A percentile compares a stretch with the other conserved stretches of the same genome.
phyloP scores from a whole-genome alignment of 2,329 filamentous ascomycete genomes.

The Colletotrichum tamarilloi region DNA sequence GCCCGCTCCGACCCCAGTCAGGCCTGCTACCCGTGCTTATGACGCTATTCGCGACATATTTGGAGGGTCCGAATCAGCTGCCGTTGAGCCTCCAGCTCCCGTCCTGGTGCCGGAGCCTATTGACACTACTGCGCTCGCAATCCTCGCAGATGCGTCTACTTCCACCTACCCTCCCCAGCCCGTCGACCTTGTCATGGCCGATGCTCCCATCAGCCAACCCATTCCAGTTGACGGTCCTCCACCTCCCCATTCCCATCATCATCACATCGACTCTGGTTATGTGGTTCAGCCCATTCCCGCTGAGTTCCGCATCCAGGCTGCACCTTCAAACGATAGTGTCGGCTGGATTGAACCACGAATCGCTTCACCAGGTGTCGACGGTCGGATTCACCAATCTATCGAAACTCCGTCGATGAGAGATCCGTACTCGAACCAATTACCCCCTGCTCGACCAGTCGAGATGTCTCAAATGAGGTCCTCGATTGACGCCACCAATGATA shows the following conservation, averaged over 20 bases:
- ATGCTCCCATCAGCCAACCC: conserved; percentile 8
- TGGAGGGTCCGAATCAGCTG: conserved; percentile 40
- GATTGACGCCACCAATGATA: conserved; percentile 24
- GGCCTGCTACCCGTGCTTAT: conserved; percentile 38
- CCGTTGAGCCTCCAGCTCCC: conserved; percentile 27
- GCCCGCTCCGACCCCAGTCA: conserved; percentile 27
- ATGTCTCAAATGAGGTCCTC: conserved; percentile 32
- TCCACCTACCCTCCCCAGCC: conserved; percentile 6
- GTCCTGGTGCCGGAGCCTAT: conserved; percentile 5
- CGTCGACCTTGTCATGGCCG: conserved; percentile 18
- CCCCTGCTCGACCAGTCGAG: conserved; percentile 33
- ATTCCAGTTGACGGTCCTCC: conserved; percentile 9
- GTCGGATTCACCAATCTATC: conserved; percentile 21
- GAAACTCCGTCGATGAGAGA: conserved; percentile 9
- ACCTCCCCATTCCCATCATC: neutral
- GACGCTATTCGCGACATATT: conserved; percentile 54
- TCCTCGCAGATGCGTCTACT: conserved; percentile 26
- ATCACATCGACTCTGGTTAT: conserved; percentile 26
- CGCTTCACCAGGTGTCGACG: conserved; percentile 19
- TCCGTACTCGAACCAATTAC: conserved; percentile 20
- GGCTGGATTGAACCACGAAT: conserved; percentile 28
- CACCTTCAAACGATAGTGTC: conserved; percentile 8
- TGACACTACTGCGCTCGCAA: conserved; percentile 22
- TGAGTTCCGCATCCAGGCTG: conserved; percentile 12
- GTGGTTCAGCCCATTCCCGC: conserved; percentile 7